phyloP scores from a whole-genome alignment of 2,329 filamentous ascomycete genomes.

The Pseudocercospora fijiensis region DNA sequence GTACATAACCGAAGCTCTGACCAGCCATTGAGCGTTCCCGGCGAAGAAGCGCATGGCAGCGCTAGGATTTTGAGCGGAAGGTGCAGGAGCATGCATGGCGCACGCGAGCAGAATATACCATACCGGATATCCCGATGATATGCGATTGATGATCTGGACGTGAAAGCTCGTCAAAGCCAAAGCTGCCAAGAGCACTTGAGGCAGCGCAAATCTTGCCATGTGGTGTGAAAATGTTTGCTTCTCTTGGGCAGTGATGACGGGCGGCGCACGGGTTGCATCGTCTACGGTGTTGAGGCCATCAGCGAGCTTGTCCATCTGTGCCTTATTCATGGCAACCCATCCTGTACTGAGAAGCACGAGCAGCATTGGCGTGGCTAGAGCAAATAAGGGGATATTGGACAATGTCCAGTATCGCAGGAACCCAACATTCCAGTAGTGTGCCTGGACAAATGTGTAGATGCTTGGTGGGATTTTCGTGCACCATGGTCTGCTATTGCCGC shows the following conservation, averaged over 20 bases:
- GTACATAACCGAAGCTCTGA: constrained; percentile 77
- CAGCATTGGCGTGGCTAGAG: constrained; percentile 77
- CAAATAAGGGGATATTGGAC: constrained; percentile 81
- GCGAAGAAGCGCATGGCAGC: not conserved
- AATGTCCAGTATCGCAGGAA: constrained; percentile 88
- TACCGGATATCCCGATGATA: constrained; percentile 82
- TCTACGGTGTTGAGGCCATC: not conserved
- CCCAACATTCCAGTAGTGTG: constrained; percentile 86
- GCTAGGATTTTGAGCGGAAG: not conserved
- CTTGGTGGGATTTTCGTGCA: constrained; percentile 72
- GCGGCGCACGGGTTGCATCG: not conserved
- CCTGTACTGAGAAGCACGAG: constrained; percentile 65
- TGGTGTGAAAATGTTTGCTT: constrained; percentile 22
- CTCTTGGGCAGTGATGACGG: not conserved
- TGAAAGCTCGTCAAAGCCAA: constrained; percentile 80
- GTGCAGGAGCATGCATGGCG: constrained; percentile 29
- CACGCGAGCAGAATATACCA: constrained; percentile 83
- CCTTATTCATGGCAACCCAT: constrained; percentile 6
- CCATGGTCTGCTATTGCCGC: constrained; percentile 60
- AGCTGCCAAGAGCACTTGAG: constrained; percentile 69
- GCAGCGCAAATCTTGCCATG: constrained; percentile 62
- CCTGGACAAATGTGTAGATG: constrained; percentile 88
- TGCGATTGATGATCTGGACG: constrained; percentile 87
- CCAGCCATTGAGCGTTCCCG: constrained; percentile 40
- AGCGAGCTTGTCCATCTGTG: not conserved